phyloP scores from a whole-genome alignment of 805 yeast species.

The Metschnikowia orientalis region DNA sequence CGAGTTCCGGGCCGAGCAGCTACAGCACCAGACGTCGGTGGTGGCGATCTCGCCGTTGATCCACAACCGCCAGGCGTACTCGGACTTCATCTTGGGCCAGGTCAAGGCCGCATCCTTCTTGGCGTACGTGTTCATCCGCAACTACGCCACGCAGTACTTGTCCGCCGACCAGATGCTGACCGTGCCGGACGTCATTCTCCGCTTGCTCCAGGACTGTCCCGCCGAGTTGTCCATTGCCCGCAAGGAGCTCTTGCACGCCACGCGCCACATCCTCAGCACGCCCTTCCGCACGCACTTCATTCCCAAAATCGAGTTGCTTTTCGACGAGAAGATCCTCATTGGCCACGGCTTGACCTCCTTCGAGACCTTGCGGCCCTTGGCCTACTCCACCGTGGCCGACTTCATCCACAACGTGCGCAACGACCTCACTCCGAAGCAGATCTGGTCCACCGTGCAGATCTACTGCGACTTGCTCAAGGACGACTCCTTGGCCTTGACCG shows the following conservation, averaged over 20 bases:
- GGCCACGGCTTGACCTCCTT: slow-evolving; percentile 91
- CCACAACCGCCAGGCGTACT: slow-evolving; percentile 70
- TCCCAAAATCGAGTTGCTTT: slow-evolving; percentile 77
- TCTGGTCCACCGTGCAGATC: slow-evolving; percentile 80
- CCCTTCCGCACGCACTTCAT: slow-evolving; percentile 77
- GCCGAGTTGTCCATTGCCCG: slow-evolving; percentile 87
- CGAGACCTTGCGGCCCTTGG: slow-evolving; percentile 87
- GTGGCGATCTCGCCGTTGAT: slow-evolving; percentile 74
- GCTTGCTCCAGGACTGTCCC: slow-evolving; percentile 92
- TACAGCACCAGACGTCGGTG: slow-evolving; percentile 54
- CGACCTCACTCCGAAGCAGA: slow-evolving; percentile 75
- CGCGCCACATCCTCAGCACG: slow-evolving; percentile 90
- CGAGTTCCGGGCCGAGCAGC: slow-evolving; percentile 35
- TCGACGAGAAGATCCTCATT: slow-evolving; percentile 81
- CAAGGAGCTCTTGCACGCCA: slow-evolving; percentile 88
- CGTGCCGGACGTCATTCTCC: slow-evolving; percentile 82
- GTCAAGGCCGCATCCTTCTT: slow-evolving; percentile 94
- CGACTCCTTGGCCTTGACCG: slow-evolving; percentile 75
- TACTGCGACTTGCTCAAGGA: slow-evolving; percentile 81
- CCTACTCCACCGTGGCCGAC: slow-evolving; percentile 94
- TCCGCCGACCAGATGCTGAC: slow-evolving; percentile 39
- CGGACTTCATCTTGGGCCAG: slow-evolving; percentile 88
- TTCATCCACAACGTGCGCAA: slow-evolving; percentile 87
- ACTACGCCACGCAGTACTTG: slow-evolving; percentile 65
- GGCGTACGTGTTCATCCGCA: slow-evolving; percentile 86